Conservation (phyloP, 176 grass and related monocot species). For the Puccinellia tenuiflora region DNA sequence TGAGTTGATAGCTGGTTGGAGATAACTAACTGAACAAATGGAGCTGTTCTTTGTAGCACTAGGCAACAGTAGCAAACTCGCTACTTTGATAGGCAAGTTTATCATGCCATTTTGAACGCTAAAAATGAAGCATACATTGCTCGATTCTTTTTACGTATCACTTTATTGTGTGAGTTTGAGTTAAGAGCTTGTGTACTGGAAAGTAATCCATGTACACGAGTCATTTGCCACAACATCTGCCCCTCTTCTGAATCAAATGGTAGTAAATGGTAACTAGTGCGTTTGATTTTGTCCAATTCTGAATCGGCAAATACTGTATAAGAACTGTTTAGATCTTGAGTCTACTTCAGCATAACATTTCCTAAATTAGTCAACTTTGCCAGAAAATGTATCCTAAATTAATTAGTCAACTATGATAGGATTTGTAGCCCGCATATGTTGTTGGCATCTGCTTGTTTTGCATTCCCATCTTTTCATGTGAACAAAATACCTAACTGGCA, state of each 20-base stretch:
- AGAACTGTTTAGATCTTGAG: neutral
- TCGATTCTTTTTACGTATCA: neutral
- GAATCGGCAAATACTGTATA: neutral
- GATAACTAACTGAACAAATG: neutral
- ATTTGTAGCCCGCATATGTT: neutral
- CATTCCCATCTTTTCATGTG: neutral
- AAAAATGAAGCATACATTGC: neutral
- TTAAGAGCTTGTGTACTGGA: neutral
- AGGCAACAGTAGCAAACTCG: neutral
- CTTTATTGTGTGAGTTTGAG: neutral
- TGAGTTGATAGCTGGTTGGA: neutral
- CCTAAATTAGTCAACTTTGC: neutral
- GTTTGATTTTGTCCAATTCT: neutral
- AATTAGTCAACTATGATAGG: neutral
- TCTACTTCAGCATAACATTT: neutral
- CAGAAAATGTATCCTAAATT: neutral
- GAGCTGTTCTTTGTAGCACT: neutral
- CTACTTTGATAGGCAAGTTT: neutral
- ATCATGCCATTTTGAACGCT: neutral
- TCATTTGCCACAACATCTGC: constrained; percentile 1
- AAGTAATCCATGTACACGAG: neutral
- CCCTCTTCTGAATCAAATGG: neutral
- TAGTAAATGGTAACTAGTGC: neutral
- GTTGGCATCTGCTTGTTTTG: neutral
- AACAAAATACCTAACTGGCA: constrained; percentile 6